These are phyloP conservation scores for Kluyveromyces siamensis DNA, from an alignment of 805 yeast species.

Conservation along the genomic window DNA sequence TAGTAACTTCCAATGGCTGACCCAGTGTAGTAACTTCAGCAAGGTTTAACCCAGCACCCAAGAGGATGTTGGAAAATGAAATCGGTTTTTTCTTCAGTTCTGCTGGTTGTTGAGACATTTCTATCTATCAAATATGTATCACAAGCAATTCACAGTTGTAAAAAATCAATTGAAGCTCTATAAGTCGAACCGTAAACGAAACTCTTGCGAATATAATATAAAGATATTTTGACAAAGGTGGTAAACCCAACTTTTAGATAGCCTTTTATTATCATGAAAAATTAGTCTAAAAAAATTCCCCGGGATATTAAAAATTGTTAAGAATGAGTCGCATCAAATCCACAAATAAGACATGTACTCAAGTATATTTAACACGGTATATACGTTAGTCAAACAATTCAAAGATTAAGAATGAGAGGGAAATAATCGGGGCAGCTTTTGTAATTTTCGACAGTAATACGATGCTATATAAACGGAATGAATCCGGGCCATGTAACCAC, in stretches of 20 bases:
- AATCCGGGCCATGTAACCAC: too few species aligned
- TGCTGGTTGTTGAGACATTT: conserved; percentile 9
- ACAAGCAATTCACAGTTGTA: neutral
- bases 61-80: conserved; percentile 76
- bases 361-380: too few species aligned
- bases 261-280: neutral
- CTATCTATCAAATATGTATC: neutral
- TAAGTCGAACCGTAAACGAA: too few species aligned
- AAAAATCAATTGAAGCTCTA: too few species aligned
- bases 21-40: conserved; percentile 93
- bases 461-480: too few species aligned
- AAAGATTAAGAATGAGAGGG: too few species aligned
- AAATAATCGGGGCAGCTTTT: too few species aligned
- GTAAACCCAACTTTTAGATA: neutral
- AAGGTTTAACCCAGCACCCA: conserved; percentile 90
- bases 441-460: too few species aligned
- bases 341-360: too few species aligned
- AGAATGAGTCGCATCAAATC: too few species aligned
- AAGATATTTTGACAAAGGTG: neutral
- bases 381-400: too few species aligned
- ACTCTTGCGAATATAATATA: too few species aligned
- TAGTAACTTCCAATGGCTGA: conserved; percentile 91
- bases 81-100: conserved; percentile 71
- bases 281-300: neutral
- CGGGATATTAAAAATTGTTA: neutral